Evolutionary conservation across 2,329 filamentous ascomycete species (phyloP).

Genomic region (Elsinoe arachidis): DNA sequence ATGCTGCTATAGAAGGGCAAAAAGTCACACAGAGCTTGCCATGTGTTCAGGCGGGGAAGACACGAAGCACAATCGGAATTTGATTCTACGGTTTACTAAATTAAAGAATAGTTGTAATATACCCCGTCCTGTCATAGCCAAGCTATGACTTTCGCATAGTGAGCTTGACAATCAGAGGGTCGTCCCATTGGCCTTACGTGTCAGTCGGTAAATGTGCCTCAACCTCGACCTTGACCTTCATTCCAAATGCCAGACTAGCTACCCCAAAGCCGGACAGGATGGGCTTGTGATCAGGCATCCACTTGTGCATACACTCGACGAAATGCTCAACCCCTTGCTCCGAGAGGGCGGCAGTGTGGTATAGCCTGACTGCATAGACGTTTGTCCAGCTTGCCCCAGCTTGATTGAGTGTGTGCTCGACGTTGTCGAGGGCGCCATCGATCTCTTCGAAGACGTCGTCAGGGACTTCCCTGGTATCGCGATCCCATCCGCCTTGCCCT

Average conservation of each 20-base stretch:
- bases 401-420: not conserved
- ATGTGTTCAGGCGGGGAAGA: not conserved
- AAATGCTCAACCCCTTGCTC: not conserved
- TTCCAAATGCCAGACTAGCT: not conserved
- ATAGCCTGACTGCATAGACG: not conserved
- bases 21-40: not conserved
- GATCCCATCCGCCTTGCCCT: not conserved
- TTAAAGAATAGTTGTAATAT: not conserved
- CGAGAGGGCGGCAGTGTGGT: not conserved
- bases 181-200: not conserved
- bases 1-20: not conserved
- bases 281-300: not conserved
- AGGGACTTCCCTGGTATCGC: not conserved
- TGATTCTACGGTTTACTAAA: not conserved
- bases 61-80: not conserved
- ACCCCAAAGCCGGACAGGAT: not conserved
- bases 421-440: not conserved
- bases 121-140: too few species aligned
- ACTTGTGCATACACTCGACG: not conserved
- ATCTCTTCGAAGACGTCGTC: not conserved
- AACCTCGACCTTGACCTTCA: not conserved
- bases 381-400: not conserved
- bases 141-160: too few species aligned
- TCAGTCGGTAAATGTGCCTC: not conserved
- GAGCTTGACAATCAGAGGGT: not conserved